Percentiles rank a stretch among this genome's conserved stretches.
Conservation (phyloP, 2,329 filamentous ascomycete genomes). For the Pezicula neosporulosa region DNA sequence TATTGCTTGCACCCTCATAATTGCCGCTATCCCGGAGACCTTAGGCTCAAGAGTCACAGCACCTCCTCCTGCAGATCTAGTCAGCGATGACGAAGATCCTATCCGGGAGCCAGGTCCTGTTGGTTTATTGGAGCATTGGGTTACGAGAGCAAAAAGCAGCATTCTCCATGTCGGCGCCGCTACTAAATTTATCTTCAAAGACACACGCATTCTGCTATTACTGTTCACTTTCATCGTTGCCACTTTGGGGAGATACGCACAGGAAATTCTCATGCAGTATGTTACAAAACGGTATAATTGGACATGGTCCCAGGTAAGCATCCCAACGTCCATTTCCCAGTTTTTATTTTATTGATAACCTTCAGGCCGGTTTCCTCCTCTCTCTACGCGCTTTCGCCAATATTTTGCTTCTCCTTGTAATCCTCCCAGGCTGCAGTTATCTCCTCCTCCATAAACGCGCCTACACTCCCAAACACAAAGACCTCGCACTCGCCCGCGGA, state of each 20-base stretch:
- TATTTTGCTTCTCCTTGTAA: slow-evolving; percentile 10
- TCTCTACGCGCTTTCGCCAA: slow-evolving; percentile 9
- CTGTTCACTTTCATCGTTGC: slow-evolving; percentile 7
- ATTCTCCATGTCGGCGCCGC: slow-evolving; percentile 3
- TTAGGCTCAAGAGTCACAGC: not conserved
- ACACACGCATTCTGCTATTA: not conserved
- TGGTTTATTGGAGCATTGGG: not conserved
- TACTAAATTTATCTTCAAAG: not conserved
- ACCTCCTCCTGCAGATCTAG: slow-evolving; percentile 6
- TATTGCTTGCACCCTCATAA: slow-evolving; percentile 1
- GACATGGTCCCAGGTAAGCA: slow-evolving; percentile 38
- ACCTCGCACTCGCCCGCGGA: slow-evolving; percentile 23
- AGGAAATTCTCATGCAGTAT: slow-evolving; percentile 47
- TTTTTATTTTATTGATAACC: not conserved
- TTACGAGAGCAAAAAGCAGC: not conserved
- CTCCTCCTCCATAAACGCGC: slow-evolving; percentile 3
- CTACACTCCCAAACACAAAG: slow-evolving; percentile 5
- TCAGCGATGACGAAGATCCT: not conserved
- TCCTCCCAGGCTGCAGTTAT: slow-evolving; percentile 11
- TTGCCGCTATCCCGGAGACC: slow-evolving; percentile 20
- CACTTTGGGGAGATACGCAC: slow-evolving; percentile 11
- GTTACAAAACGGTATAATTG: slow-evolving; percentile 47
- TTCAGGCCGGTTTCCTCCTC: slow-evolving; percentile 12
- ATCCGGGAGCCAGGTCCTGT: not conserved
- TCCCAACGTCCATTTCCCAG: not conserved